Evolutionary conservation across 2,329 filamentous ascomycete species (phyloP), one percentile per base, ranked within the genome.

Genomic region (Fusarium pseudograminearum): DNA sequence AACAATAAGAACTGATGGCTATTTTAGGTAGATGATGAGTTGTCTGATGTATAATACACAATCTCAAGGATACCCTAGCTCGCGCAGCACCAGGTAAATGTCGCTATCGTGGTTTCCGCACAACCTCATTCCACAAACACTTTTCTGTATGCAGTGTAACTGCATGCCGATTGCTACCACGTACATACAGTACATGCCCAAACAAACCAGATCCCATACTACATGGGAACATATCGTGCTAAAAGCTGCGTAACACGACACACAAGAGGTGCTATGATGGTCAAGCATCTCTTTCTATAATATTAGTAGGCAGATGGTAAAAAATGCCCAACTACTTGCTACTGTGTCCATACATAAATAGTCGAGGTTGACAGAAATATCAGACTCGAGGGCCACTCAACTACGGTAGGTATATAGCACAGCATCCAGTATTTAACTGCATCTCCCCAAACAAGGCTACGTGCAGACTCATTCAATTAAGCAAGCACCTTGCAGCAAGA

Each of bases 391-490:
- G n/a, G 14, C 16, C 18, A 22, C 24, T 47, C 7, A 28, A 46
- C 15, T 14, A 46, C 28, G 16, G 40, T 26, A 24, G 16, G 40
- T 15, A 41, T 30, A 61, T 38, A 36, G 26, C 33, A 46, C 41
- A 28, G 18, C 30, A 46, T 51, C 10, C 9, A 28, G 18, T 18
- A 26, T 20, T 31, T n/a, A 51, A 14, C 42, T 22, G 10, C 24
- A 34, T 60, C 47, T 44, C 34, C 28, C 54, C 46, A 65, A 58
- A 41, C 46, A 59, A 61, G 64, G 50, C 57, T 63, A 33, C 48
- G 46, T 50, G 52, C 59, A 67, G 54, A 30, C 45, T 65, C 48
- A 24, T 11, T 38, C 18, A 42, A 57, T 65, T 38, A 48, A 48
- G 30, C 47, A 48, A 46, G 26, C 51, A 53, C 33, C 58, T 44